Percentiles rank a stretch among this genome's conserved stretches.
Evolutionary conservation across 2,329 filamentous ascomycete species (phyloP).

Genomic region (Amesomyces nigricolor): DNA sequence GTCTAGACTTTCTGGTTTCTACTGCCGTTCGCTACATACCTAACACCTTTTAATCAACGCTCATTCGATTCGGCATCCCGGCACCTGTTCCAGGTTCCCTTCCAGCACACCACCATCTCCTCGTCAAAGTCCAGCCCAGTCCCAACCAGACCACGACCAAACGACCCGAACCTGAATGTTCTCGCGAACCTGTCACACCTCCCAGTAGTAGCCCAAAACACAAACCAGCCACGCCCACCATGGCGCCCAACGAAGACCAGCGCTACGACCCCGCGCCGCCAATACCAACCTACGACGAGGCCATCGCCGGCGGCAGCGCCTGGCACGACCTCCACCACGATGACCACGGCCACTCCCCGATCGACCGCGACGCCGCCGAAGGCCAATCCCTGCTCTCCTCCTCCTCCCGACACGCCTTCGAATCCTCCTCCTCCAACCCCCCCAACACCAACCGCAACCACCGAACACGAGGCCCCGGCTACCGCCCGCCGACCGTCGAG

Average conservation of each 20-base stretch:
- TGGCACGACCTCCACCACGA: constrained; percentile 28
- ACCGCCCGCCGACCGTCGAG: constrained; percentile 77
- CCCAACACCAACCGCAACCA: constrained; percentile 27
- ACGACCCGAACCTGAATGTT: not conserved
- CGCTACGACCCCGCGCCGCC: constrained; percentile 61
- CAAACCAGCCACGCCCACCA: not conserved
- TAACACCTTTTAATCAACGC: not conserved
- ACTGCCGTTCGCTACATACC: constrained; percentile 9
- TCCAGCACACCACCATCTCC: no score
- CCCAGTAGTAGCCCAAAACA: not conserved
- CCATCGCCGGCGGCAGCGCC: constrained; percentile 51
- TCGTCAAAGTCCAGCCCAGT: no score
- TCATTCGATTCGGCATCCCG: no score
- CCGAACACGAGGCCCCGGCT: constrained; percentile 46
- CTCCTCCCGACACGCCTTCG: constrained; percentile 41
- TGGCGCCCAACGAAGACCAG: constrained; percentile 35
- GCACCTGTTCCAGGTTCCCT: no score
- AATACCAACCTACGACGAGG: constrained; percentile 81
- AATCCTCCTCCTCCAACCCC: constrained; percentile 31
- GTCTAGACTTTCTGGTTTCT: not conserved
- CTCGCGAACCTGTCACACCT: not conserved
- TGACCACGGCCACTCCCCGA: constrained; percentile 52
- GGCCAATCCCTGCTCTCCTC: constrained; percentile 67
- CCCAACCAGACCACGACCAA: not conserved
- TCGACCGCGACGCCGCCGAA: constrained; percentile 59